A percentile compares a stretch with the other conserved stretches of the same genome.
These are phyloP conservation scores for Lipomyces kockii DNA, from an alignment of 805 yeast genomes.

Conservation along the genomic window DNA sequence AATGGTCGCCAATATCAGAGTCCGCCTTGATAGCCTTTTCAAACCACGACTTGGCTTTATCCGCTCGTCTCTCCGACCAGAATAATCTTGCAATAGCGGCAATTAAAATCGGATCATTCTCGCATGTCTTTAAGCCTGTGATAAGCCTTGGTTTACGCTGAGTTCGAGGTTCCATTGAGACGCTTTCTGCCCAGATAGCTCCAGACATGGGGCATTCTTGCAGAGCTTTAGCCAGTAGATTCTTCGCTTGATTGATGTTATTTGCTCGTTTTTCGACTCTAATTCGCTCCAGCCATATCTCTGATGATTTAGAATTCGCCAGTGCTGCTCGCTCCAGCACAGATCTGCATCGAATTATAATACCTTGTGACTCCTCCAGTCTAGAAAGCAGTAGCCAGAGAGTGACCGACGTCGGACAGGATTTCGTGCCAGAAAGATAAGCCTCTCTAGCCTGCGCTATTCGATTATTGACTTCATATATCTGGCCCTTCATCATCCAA, in stretches of 20 bases:
- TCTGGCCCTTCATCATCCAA: conserved; percentile 66
- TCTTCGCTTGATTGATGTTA: conserved; percentile 58
- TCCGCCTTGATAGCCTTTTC: conserved; percentile 66
- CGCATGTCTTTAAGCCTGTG: conserved; percentile 72
- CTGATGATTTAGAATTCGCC: conserved; percentile 54
- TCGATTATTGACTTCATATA: conserved; percentile 47
- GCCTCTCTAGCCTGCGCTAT: conserved; percentile 53
- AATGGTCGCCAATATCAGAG: conserved; percentile 70
- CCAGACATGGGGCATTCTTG: conserved; percentile 63
- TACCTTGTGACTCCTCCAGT: conserved; percentile 53
- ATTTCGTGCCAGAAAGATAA: conserved; percentile 55
- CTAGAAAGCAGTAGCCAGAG: conserved; percentile 63
- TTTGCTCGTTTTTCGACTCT: conserved; percentile 59
- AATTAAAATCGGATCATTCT: conserved; percentile 63
- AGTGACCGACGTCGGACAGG: conserved; percentile 50
- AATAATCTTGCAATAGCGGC: conserved; percentile 68
- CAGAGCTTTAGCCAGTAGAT: conserved; percentile 62
- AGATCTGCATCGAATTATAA: conserved; percentile 67
- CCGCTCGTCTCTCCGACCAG: conserved; percentile 64
- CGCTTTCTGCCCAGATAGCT: conserved; percentile 65
- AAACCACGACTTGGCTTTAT: conserved; percentile 74
- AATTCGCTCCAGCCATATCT: conserved; percentile 64
- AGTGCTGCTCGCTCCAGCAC: conserved; percentile 68
- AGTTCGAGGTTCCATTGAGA: conserved; percentile 52
- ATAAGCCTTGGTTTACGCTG: conserved; percentile 62